phyloP scores from a whole-genome alignment of 1,284 basidiomycete genomes.

The Mycosarcoma maydis region DNA sequence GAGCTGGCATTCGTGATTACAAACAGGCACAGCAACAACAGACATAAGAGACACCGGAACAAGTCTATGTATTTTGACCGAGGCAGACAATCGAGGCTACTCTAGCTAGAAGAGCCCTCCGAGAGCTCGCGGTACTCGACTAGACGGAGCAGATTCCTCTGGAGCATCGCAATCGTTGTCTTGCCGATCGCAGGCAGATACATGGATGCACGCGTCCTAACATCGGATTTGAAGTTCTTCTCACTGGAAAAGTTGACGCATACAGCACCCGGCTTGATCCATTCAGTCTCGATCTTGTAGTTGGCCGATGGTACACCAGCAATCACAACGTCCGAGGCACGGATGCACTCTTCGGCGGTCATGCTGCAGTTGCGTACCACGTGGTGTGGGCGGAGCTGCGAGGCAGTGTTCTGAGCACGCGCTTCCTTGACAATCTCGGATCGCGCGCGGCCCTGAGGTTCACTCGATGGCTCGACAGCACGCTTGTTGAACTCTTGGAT shows the following conservation, averaged over 20 bases:
- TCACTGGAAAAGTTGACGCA: conserved; percentile 93
- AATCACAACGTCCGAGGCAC: conserved; percentile 61
- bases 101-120: conserved; percentile 10
- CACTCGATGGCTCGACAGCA: conserved; percentile 19
- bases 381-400: conserved; percentile 74
- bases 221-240: conserved; percentile 95
- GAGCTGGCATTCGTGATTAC: not conserved
- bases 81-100: not conserved
- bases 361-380: conserved; percentile 70
- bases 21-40: not conserved
- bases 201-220: conserved; percentile 76
- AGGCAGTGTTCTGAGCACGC: conserved; percentile 71
- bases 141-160: conserved; percentile 80
- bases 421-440: conserved; percentile 67
- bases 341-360: conserved; percentile 55
- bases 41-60: conserved; percentile 3
- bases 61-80: conserved; percentile 13
- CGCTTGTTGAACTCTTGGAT: conserved; percentile 75
- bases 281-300: conserved; percentile 89
- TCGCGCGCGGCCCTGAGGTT: conserved; percentile 35
- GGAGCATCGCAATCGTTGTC: conserved; percentile 94
- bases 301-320: conserved; percentile 70
- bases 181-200: conserved; percentile 85
- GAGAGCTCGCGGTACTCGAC: conserved; percentile 56
- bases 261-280: conserved; percentile 90